Evolutionary conservation across 2,329 filamentous ascomycete genomes (phyloP), one percentile per base, ranked within the genome.

Genomic region (Fusarium floridanum): DNA sequence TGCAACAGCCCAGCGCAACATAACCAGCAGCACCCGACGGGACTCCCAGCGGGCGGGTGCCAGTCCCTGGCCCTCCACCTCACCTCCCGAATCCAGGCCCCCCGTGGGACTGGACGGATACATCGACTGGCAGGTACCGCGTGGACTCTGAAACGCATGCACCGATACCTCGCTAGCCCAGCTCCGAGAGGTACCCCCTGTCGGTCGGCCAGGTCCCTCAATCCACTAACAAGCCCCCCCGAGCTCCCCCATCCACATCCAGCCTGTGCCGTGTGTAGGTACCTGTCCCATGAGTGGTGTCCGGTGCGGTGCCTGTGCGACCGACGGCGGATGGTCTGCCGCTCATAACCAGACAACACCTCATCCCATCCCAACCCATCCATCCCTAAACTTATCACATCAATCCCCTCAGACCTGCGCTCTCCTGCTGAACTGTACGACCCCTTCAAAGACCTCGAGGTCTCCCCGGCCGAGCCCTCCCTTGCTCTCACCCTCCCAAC

Each of bases 401-500:
- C 68, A 66, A 73, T 56, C 61, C 36, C 32, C 60, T 32, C 32
- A 43, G 61, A 41, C 45, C 48, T 62, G 39, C 39, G 61, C 50
- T 43, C 48, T 60, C 37, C 36, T 65, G 66, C 62, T 43, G 60
- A 73, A 65, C 62, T 65, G 62, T 61, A 67, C 66, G 50, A 65
- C 56, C 43, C 27, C 57, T 59, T 36, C 43, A 65, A 66, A 68
- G 71, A 74, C 74, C 74, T 73, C 67, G 63, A 77, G 74, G 74
- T 76, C 72, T 68, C 60, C 22, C 64, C 66, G 70, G 68, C 73
- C 73, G 59, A 72, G 61, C 45, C 63, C 59, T 70, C 64, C 71
- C 77, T 76, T 75, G 72, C 80, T 78, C 77, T 78, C 80, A 69
- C 48, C 50, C 16, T 32, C 60, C 63, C 63, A 27, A 61, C 64